Conservation (phyloP, 2,329 filamentous ascomycete genomes). For the Monosporascus sp. region DNA sequence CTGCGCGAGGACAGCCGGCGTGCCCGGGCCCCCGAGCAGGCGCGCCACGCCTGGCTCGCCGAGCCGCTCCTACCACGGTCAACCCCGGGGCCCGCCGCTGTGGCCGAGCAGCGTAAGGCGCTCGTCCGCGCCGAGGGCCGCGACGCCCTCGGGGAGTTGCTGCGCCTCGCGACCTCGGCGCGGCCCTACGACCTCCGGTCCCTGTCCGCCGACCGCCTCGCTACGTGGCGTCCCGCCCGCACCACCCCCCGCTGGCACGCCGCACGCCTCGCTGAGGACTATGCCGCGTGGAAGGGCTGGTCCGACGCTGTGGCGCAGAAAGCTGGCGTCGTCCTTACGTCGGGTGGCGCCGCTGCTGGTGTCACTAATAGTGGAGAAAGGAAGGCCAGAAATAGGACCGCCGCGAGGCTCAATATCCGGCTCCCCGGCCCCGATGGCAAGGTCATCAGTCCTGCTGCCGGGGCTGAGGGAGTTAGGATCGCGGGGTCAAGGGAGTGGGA, state of each 20-base stretch:
- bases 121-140: conserved; percentile 56
- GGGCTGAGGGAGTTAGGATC: conserved; percentile 42
- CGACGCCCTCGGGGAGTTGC: conserved; percentile 59
- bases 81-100: conserved; percentile 32
- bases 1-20: conserved; percentile 62
- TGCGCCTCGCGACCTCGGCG: conserved; percentile 53
- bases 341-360: conserved; percentile 8
- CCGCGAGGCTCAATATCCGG: conserved; percentile 45
- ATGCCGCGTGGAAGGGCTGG: conserved; percentile 56
- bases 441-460: conserved; percentile 21
- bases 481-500: conserved; percentile 52
- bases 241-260: conserved; percentile 62
- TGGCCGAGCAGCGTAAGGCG: conserved; percentile 54
- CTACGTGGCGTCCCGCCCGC: conserved; percentile 57
- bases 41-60: conserved; percentile 55
- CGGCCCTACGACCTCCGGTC: conserved; percentile 54
- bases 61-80: conserved; percentile 50
- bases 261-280: conserved; percentile 60
- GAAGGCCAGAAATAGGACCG: conserved; percentile 27
- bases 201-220: conserved; percentile 54
- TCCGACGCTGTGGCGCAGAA: conserved; percentile 50
- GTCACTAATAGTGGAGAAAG: conserved; percentile 16
- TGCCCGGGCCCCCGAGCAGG: conserved; percentile 52
- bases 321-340: conserved; percentile 32
- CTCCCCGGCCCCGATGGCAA: conserved; percentile 40